Evolutionary conservation across 129 eudicot species (phyloP).

Genomic region (Gnaphalium uliginosum): DNA sequence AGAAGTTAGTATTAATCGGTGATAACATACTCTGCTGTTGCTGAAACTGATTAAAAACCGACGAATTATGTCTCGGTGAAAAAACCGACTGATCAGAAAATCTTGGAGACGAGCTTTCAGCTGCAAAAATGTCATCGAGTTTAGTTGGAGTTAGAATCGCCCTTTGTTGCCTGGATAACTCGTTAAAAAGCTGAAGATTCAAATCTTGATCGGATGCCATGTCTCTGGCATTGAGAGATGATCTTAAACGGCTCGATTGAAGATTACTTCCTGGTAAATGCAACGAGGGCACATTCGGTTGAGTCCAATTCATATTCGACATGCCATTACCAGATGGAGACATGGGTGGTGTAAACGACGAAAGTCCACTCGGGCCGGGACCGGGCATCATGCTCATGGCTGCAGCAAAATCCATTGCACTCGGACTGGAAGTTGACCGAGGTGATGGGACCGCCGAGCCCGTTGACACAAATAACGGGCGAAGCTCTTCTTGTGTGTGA

Average conservation of each 20-base stretch:
- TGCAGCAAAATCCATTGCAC: slow-evolving; percentile 70
- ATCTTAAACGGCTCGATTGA: slow-evolving; percentile 76
- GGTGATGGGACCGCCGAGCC: slow-evolving; percentile 88
- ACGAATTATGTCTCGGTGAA: slow-evolving; percentile 63
- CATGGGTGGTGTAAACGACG: slow-evolving; percentile 76
- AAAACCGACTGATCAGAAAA: slow-evolving; percentile 61
- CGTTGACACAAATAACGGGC: slow-evolving; percentile 71
- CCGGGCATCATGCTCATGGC: slow-evolving; percentile 68
- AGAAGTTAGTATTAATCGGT: slow-evolving; percentile 68
- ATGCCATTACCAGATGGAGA: slow-evolving; percentile 63
- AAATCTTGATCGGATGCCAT: slow-evolving; percentile 50
- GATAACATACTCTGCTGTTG: slow-evolving; percentile 73
- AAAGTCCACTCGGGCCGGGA: slow-evolving; percentile 61
- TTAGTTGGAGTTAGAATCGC: slow-evolving; percentile 58
- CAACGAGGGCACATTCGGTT: slow-evolving; percentile 62
- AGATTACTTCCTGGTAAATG: slow-evolving; percentile 71
- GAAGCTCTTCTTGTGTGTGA: slow-evolving; percentile 70
- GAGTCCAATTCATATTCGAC: slow-evolving; percentile 55
- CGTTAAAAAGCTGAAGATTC: slow-evolving; percentile 53
- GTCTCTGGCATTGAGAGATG: slow-evolving; percentile 77
- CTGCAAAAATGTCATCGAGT: slow-evolving; percentile 67
- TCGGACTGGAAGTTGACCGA: slow-evolving; percentile 47
- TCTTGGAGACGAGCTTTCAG: slow-evolving; percentile 62
- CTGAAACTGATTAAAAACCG: slow-evolving; percentile 70
- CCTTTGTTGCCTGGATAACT: slow-evolving; percentile 51